Base-by-base conservation (phyloP, 176 grass and related monocot genomes). In the Thinopyrum elongatum region DNA sequence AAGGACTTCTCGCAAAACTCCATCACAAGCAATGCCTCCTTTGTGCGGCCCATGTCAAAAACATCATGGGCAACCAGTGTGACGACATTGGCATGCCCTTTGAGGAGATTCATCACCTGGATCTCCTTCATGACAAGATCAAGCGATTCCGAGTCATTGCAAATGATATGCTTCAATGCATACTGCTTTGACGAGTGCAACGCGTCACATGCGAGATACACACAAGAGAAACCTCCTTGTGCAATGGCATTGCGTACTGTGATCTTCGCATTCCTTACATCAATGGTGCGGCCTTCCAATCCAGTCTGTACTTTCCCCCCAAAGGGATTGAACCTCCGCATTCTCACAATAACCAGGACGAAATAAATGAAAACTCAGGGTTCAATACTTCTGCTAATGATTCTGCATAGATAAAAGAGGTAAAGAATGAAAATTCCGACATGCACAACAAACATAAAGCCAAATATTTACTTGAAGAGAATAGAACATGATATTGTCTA, bases 291-390 rank as follows among this genome's bases (percentile, higher is more conserved):
- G 11, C 92, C 90, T 72, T 97, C 94, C 65, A 97, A 53, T 87
- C 89, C 85, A 58, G 65, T 81, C 38, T 88, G 80, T 76, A 88
- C 77, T 88, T 94, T 97, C 0, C 85, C 85, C 39, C 79, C 88
- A 58, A 97, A 97, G 35, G 85, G 94, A 74, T 97, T 97, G 65
- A 94, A 90, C 69, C 73, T 94, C 94, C 94, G 88, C 94, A 97
- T 97, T 51, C 30, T 89, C n/a, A 4, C 22, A 30, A 59, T 61
- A 29, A 55, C 35, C 4, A 10, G 33, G 22, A 49, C 1, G 22
- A 14, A 80, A 66, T 47, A 77, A 74, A 86, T 79, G 57, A 74
- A 87, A 67, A 59, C 5, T 22, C 31, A 7, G 8, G 59, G 68
- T 39, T 76, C 61, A 70, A 67, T 65, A 4, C 11, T 61, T 80